Conservation (phyloP, 2,329 filamentous ascomycete species). For the Neofusicoccum umdonicola region DNA sequence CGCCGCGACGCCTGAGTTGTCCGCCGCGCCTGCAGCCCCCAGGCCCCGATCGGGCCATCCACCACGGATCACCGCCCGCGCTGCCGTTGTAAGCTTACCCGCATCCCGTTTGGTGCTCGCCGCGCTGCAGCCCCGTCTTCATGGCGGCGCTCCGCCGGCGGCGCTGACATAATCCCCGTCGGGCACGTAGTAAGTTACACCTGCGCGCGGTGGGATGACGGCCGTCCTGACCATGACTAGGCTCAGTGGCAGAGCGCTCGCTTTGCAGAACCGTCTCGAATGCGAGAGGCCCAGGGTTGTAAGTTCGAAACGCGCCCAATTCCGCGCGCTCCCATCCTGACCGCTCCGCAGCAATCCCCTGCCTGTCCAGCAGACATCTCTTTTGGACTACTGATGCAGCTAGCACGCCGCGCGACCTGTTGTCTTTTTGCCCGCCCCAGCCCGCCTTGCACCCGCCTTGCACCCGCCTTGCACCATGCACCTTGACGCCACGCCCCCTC, state of each 20-base stretch:
- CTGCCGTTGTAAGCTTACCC: not conserved
- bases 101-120: not conserved
- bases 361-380: not conserved
- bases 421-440: not conserved
- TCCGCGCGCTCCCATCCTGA: not conserved
- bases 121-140: not conserved
- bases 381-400: not conserved
- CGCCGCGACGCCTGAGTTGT: not conserved
- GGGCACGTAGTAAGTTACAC: not conserved
- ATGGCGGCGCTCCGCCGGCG: not conserved
- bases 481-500: constrained; percentile 4
- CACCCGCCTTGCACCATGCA: not conserved
- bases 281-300: constrained; percentile 16
- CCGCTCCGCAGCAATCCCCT: not conserved
- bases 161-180: not conserved
- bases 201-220: not conserved
- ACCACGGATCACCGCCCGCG: no score
- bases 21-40: not conserved
- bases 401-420: not conserved
- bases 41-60: not conserved
- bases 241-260: constrained; percentile 18
- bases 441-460: no score
- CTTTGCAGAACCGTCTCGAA: constrained; percentile 7
- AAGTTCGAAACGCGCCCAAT: not conserved
- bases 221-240: not conserved